phyloP scores from a whole-genome alignment of 768 basidiomycete species.

The Myochromella boudieri region DNA sequence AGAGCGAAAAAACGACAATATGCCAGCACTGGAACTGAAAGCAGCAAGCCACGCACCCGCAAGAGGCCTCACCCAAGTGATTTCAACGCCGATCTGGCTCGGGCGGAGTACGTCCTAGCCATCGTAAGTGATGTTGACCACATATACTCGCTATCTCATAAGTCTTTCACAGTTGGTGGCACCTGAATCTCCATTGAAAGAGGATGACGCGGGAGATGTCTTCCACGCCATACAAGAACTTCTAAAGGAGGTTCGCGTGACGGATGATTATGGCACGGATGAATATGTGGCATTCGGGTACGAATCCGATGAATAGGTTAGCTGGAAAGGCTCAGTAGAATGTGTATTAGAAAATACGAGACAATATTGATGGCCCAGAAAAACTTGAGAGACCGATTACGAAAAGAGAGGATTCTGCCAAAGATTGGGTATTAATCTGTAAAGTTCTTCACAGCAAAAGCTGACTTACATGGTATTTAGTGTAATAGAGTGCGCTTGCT shows the following conservation, averaged over 20 bases:
- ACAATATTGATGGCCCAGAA: not conserved
- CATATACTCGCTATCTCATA: not conserved
- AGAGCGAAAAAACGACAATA: not conserved
- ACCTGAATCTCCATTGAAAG: not conserved
- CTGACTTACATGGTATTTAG: not conserved
- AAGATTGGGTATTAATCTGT: not conserved
- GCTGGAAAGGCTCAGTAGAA: not conserved
- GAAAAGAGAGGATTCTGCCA: not conserved
- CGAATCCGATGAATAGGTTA: not conserved
- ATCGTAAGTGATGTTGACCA: not conserved
- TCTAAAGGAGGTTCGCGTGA: not conserved
- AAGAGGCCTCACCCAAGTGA: not conserved
- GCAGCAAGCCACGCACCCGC: not conserved
- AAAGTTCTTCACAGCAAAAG: not conserved
- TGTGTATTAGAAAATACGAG: not conserved
- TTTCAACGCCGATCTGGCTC: not conserved
- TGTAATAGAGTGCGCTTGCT: not conserved
- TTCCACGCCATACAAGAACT: not conserved
- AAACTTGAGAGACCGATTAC: not conserved
- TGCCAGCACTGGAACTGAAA: not conserved
- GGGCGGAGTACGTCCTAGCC: not conserved
- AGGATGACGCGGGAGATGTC: not conserved
- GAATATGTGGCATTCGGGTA: not conserved
- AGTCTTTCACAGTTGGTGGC: not conserved
- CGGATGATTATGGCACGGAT: not conserved